Percentiles rank a stretch among this genome's conserved stretches.
These are phyloP conservation scores for Osmozyma mogii DNA, from an alignment of 805 yeast genomes.

Conservation along the genomic window DNA sequence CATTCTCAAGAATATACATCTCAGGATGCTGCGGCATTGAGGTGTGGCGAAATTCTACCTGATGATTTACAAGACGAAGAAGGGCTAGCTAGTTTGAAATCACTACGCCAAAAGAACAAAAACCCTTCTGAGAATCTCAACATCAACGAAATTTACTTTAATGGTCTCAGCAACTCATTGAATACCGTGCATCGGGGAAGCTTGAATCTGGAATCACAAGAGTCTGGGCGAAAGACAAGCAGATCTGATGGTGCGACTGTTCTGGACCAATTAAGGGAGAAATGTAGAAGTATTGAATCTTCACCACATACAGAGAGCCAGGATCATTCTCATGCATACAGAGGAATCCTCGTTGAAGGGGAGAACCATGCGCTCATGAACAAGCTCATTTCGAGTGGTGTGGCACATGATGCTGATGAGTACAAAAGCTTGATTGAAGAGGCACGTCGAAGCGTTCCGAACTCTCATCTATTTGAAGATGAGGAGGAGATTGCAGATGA, in stretches of 20 bases:
- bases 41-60: constrained; percentile 51
- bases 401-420: constrained; percentile 21
- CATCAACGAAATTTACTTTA: constrained; percentile 28
- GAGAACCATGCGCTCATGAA: constrained; percentile 23
- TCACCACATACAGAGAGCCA: no score
- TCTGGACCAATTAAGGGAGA: no score
- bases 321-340: no score
- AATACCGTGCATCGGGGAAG: constrained; percentile 21
- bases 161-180: constrained; percentile 17
- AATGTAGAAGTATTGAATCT: no score
- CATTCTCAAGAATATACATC: constrained; percentile 64
- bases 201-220: no score
- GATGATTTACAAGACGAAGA: constrained; percentile 51
- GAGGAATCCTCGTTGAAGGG: no score
- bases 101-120: constrained; percentile 25
- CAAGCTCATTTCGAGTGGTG: constrained; percentile 27
- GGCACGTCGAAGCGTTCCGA: constrained; percentile 21
- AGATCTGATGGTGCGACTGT: no score
- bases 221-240: no score
- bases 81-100: constrained; percentile 32
- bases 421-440: constrained; percentile 26
- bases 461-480: constrained; percentile 33
- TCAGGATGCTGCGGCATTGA: constrained; percentile 67
- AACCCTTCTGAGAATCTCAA: constrained; percentile 38
- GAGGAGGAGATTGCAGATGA: constrained; percentile 21